These are phyloP conservation scores for Bacidia gigantensis DNA, from an alignment of 495 filamentous ascomycete genomes.

Conservation along the genomic window DNA sequence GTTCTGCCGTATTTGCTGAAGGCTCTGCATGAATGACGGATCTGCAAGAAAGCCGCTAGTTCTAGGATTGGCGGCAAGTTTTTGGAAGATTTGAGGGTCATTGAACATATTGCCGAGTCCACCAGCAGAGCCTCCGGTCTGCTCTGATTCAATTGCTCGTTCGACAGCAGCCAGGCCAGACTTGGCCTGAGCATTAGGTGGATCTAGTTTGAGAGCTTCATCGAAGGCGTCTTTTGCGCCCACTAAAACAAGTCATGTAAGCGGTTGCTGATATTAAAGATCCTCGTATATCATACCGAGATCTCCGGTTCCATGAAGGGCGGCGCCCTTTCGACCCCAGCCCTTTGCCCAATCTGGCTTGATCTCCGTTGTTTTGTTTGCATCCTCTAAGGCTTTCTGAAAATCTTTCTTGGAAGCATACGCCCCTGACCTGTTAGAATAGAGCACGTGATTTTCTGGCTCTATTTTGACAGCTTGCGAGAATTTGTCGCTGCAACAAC, in stretches of 20 bases:
- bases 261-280: conserved; percentile 16
- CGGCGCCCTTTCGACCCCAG: conserved; percentile 82
- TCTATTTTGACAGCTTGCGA: conserved; percentile 84
- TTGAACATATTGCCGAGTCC: conserved; percentile 85
- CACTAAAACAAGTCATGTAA: too few relatives aligned
- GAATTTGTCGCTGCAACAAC: conserved; percentile 72
- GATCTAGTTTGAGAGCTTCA: conserved; percentile 78
- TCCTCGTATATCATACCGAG: too few relatives aligned
- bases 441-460: conserved; percentile 82
- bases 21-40: conserved; percentile 74
- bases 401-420: conserved; percentile 84
- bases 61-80: conserved; percentile 88
- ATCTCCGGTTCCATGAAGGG: conserved; percentile 74
- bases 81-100: conserved; percentile 77
- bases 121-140: conserved; percentile 46
- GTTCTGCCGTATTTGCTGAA: conserved; percentile 66
- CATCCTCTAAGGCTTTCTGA: conserved; percentile 72
- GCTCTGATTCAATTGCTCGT: conserved; percentile 76
- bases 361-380: conserved; percentile 78
- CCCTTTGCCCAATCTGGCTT: conserved; percentile 98
- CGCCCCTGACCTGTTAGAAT: conserved; percentile 95
- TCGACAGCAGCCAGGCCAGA: conserved; percentile 69
- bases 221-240: conserved; percentile 82
- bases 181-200: conserved; percentile 85
- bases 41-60: conserved; percentile 77